Evolutionary conservation across 2,329 filamentous ascomycete genomes (phyloP).

Genomic region (Paecilomyces formosus): DNA sequence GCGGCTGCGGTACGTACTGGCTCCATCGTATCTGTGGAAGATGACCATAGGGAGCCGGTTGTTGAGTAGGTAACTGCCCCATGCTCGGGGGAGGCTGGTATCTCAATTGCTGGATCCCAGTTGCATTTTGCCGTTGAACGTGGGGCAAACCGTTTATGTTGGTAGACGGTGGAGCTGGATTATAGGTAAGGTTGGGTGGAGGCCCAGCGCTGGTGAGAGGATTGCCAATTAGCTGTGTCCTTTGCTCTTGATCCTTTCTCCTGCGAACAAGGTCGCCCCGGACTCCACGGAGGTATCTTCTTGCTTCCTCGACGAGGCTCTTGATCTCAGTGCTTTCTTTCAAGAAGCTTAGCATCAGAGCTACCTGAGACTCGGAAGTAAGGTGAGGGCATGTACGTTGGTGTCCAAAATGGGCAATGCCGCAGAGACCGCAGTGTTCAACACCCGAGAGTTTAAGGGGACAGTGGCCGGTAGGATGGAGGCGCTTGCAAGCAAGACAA

Average conservation of each 20-base stretch:
- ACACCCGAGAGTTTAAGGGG: constrained; percentile 52
- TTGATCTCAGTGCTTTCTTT: constrained; percentile 51
- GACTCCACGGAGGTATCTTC: constrained; percentile 50
- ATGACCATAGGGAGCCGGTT: neutral
- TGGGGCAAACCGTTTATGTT: neutral
- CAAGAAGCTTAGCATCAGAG: constrained; percentile 56
- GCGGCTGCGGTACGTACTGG: neutral
- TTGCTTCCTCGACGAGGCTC: constrained; percentile 47
- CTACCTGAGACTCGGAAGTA: constrained; percentile 54
- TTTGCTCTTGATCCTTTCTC: constrained; percentile 28
- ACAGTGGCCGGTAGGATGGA: constrained; percentile 54
- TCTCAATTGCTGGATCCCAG: neutral
- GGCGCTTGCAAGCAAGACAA: constrained; percentile 49
- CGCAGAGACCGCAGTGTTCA: constrained; percentile 58
- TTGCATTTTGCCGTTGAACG: neutral
- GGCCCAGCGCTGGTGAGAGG: neutral
- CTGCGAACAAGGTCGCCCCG: constrained; percentile 48
- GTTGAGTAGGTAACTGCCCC: neutral
- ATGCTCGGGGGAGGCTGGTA: neutral
- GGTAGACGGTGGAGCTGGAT: neutral
- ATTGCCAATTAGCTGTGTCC: neutral
- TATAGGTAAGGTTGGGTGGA: neutral
- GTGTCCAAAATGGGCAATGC: constrained; percentile 53
- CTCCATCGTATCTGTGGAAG: neutral
- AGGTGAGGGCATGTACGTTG: constrained; percentile 55